These are phyloP conservation scores for Pseudogymnoascus sp. DNA, from an alignment of 2,329 filamentous ascomycete genomes.

Conservation along the genomic window DNA sequence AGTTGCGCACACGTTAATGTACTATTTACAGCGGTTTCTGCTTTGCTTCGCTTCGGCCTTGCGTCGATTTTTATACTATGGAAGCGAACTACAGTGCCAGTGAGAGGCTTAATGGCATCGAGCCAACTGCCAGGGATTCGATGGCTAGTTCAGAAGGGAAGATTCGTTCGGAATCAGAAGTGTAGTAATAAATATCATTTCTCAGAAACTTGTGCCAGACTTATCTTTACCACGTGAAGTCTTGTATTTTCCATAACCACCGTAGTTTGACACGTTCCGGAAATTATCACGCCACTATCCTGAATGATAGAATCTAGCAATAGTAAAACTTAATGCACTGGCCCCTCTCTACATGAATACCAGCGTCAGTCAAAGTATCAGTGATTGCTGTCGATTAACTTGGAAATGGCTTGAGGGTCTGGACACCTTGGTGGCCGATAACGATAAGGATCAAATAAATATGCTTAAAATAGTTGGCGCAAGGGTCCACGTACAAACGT, in stretches of 20 bases:
- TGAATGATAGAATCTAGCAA: neutral
- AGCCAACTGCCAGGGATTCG: neutral
- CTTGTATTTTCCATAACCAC: neutral
- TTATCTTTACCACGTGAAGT: neutral
- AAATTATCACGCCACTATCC: neutral
- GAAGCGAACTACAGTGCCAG: neutral
- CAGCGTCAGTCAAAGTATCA: neutral
- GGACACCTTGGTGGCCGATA: neutral
- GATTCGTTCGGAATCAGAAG: neutral
- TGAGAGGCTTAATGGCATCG: neutral
- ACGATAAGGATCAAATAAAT: neutral
- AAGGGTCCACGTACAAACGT: neutral
- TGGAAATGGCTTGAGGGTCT: neutral
- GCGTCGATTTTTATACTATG: neutral
- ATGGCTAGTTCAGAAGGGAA: neutral
- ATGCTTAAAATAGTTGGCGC: neutral
- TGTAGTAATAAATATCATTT: constrained; percentile 3
- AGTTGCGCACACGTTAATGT: neutral
- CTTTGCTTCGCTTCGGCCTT: constrained; percentile 6
- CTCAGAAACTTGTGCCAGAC: neutral
- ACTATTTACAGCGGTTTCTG: neutral
- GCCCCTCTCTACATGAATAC: neutral
- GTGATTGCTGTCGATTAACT: neutral
- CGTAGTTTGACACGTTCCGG: neutral
- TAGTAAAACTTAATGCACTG: neutral